These are phyloP conservation scores for Thelephora terrestris DNA, from an alignment of 1,284 basidiomycete species.

Conservation along the genomic window DNA sequence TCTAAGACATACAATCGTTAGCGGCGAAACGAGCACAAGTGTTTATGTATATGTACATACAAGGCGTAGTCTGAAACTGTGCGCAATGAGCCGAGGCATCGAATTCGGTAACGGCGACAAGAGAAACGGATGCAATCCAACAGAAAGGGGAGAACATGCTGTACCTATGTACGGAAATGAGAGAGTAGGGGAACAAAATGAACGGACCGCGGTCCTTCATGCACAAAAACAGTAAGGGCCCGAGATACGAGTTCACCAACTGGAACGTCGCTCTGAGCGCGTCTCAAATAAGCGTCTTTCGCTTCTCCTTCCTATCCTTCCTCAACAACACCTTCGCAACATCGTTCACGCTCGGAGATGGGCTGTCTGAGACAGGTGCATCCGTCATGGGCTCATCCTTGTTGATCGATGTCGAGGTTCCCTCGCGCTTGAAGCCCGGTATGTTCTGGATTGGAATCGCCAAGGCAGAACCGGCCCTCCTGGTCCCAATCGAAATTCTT, in stretches of 20 bases:
- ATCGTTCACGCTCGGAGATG: slow-evolving; percentile 7
- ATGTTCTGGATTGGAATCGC: slow-evolving; percentile 33
- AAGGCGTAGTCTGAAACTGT: too few relatives aligned
- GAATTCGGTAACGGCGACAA: too few relatives aligned
- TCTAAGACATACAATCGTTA: too few relatives aligned
- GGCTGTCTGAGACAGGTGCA: slow-evolving; percentile 17
- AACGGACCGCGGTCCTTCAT: slow-evolving; percentile 3
- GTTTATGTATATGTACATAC: too few relatives aligned
- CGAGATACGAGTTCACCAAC: slow-evolving; percentile 5
- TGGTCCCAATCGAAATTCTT: slow-evolving; percentile 56
- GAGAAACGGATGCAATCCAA: too few relatives aligned
- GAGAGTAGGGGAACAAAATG: slow-evolving; percentile 3
- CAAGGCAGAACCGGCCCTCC: slow-evolving; percentile 45
- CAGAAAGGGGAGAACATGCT: too few relatives aligned
- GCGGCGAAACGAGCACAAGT: too few relatives aligned
- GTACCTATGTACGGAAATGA: too few relatives aligned
- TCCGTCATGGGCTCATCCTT: slow-evolving; percentile 14
- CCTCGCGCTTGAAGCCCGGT: slow-evolving; percentile 21
- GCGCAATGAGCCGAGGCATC: too few relatives aligned
- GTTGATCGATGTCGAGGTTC: slow-evolving; percentile 16
- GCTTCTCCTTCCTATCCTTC: slow-evolving; percentile 14
- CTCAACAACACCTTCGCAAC: slow-evolving; percentile 14
- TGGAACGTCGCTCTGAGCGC: background rate
- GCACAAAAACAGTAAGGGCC: slow-evolving; percentile 13
- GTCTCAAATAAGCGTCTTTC: background rate